These are phyloP conservation scores for Blastosporella zonata DNA, from an alignment of 1,284 basidiomycete species.

Conservation along the genomic window DNA sequence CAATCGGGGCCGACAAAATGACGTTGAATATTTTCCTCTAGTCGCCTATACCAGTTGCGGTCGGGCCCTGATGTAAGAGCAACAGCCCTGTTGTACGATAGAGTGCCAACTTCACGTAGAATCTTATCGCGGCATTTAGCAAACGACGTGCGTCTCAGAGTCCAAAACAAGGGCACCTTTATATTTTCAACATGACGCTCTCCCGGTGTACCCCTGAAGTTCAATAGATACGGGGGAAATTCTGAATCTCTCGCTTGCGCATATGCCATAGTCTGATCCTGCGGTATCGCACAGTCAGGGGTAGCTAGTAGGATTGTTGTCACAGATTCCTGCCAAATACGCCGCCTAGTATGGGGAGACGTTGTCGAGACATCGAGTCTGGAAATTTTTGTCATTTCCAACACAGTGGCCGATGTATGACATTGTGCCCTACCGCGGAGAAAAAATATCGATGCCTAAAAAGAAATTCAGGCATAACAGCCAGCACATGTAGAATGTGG, in stretches of 20 bases:
- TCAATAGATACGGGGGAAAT: constrained; percentile 72
- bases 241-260: constrained; percentile 54
- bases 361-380: constrained; percentile 63
- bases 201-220: constrained; percentile 65
- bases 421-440: constrained; percentile 48
- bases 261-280: constrained; percentile 57
- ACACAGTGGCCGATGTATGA: background rate
- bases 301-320: constrained; percentile 66
- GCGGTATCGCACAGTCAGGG: constrained; percentile 60
- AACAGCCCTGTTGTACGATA: constrained; percentile 51
- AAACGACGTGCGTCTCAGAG: background rate
- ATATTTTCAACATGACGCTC: constrained; percentile 81
- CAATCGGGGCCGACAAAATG: constrained; percentile 66
- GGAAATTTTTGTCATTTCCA: background rate
- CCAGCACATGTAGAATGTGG: constrained; percentile 23
- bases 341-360: constrained; percentile 63
- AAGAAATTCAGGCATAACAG: constrained; percentile 18
- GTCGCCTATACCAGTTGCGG: constrained; percentile 38
- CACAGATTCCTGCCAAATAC: constrained; percentile 84
- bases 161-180: constrained; percentile 46
- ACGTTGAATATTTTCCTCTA: constrained; percentile 53
- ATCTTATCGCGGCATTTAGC: constrained; percentile 39
- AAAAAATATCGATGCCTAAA: constrained; percentile 74
- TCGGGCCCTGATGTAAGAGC: constrained; percentile 47
- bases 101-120: constrained; percentile 60